Evolutionary conservation across 164 flowering plant species (phyloP), one percentile per base, ranked within the genome.

Genomic region (Magnolia sinica): DNA sequence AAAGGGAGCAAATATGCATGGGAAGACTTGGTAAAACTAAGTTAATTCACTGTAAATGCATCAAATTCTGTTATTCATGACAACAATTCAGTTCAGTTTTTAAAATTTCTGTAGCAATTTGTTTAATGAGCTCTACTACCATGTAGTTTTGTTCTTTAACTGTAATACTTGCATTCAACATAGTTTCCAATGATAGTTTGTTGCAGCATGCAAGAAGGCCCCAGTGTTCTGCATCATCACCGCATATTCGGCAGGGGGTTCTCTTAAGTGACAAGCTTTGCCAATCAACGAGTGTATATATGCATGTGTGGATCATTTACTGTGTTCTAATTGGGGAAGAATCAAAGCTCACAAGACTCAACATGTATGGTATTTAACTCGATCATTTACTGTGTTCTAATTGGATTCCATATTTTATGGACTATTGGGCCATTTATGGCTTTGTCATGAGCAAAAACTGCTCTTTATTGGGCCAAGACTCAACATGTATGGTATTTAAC

Each of bases 171-270:
- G 9, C 18, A 51, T 64, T 71, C 59, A n/a, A n/a, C n/a, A n/a
- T n/a, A 58, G n/a, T 65, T 76, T 80, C 64, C 75, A 31, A 73
- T 10, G 85, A 82, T 89, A 96, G 99, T 96, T 96, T 80, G 84
- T 96, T 76, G 98, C 89, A 81, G 99, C 98, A n/a, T n/a, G n/a
- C n/a, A n/a, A n/a, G n/a, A n/a, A n/a, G n/a, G n/a, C n/a, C n/a
- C n/a, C n/a, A n/a, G 97, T 96, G 10, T 96, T 91, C 81, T 96
- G 99, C 78, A 93, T 96, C 70, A 93, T 96, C 80, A 93, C 94
- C 0, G 98, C 94, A 85, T 94, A 94, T 75, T 75, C 91, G 85
- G 87, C 93, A 29, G 99, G 98, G 73, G 98, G 98, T 10, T 93
- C 96, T 18, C 80, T 96, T 58, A 58, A 58, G 13, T 58, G 63